phyloP scores from a whole-genome alignment of 306 rosid species.

The Cajanus cajan region DNA sequence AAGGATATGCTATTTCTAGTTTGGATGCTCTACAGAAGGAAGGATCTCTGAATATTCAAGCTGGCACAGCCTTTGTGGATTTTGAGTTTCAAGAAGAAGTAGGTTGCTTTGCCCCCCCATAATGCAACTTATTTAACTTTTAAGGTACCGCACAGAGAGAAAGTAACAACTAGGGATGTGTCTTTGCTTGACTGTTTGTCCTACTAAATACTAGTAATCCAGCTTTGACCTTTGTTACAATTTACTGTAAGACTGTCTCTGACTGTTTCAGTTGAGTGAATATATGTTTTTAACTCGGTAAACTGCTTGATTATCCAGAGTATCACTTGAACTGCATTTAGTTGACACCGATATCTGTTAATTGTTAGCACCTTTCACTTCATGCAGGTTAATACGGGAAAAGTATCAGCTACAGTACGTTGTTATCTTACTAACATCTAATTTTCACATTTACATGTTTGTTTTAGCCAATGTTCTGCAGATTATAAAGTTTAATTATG shows the following conservation, averaged over 20 bases:
- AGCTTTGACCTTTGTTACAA: conserved; percentile 10
- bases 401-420: conserved; percentile 78
- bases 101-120: conserved; percentile 14
- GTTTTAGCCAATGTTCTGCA: neutral
- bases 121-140: neutral
- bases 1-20: conserved; percentile 71
- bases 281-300: neutral
- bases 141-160: neutral
- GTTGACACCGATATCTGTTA: conserved; percentile 14
- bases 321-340: neutral
- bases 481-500: neutral
- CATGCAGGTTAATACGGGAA: conserved; percentile 73
- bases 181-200: neutral
- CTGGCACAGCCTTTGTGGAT: conserved; percentile 92
- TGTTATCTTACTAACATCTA: conserved; percentile 21
- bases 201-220: neutral
- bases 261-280: conserved; percentile 1
- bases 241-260: neutral
- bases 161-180: neutral
- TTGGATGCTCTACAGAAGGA: conserved; percentile 80
- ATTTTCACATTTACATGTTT: conserved; percentile 10
- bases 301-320: neutral
- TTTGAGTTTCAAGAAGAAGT: conserved; percentile 89
- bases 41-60: conserved; percentile 97
- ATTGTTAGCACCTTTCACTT: conserved; percentile 24